phyloP scores from a whole-genome alignment of 2,329 filamentous ascomycete species.

The Coleophoma eucalyptorum region DNA sequence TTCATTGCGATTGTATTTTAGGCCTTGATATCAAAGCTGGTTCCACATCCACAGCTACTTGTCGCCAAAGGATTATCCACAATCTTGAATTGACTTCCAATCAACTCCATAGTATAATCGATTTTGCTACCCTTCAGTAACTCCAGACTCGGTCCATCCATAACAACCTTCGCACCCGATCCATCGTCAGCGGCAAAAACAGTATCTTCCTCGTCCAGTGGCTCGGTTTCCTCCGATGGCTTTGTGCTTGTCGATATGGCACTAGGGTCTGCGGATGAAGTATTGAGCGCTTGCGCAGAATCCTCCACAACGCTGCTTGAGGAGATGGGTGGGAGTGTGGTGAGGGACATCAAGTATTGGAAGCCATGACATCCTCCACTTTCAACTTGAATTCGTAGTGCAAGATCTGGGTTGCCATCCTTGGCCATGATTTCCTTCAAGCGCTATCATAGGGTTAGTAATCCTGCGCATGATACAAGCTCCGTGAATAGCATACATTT shows the following conservation, averaged over 20 bases:
- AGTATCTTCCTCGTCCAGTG: conserved; percentile 72
- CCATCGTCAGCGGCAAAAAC: conserved; percentile 70
- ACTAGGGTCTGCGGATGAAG: conserved; percentile 14
- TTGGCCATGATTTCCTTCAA: conserved; percentile 64
- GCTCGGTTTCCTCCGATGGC: conserved; percentile 30
- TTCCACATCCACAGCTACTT: conserved; percentile 95
- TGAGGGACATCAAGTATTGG: conserved; percentile 91
- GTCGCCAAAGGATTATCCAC: conserved; percentile 87
- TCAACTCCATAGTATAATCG: conserved; percentile 94
- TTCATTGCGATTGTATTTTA: conserved; percentile 24
- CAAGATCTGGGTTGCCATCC: conserved; percentile 72
- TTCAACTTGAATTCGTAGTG: conserved; percentile 88
- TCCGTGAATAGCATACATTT: conserved; percentile 49
- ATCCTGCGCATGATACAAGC: neutral
- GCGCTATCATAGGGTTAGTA: conserved; percentile 15
- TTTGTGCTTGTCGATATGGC: conserved; percentile 4
- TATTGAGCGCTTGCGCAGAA: conserved; percentile 11
- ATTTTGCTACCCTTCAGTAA: conserved; percentile 90
- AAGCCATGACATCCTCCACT: conserved; percentile 96
- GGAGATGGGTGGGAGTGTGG: conserved; percentile 47
- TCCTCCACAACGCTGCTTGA: conserved; percentile 10
- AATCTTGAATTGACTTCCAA: conserved; percentile 94
- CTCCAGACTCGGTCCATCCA: conserved; percentile 84
- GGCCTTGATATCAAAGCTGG: conserved; percentile 90
- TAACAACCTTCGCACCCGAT: conserved; percentile 72